Conservation (phyloP, 495 filamentous ascomycete species). For the Trichocladium antarcticum region DNA sequence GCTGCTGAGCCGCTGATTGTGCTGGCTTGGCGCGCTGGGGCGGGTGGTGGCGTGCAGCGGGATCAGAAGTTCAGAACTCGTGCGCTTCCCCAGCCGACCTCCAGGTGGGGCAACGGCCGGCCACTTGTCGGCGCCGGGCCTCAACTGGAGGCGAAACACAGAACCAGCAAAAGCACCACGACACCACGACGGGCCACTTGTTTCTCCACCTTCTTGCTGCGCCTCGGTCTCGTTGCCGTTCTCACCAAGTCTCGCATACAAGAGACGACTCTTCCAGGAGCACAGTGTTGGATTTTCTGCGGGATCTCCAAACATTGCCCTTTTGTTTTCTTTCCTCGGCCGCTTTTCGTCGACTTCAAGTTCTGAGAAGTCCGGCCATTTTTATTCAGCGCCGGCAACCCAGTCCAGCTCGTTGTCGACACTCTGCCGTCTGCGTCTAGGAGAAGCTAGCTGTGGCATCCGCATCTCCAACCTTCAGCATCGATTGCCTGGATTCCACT, state of each 20-base stretch:
- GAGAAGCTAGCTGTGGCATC: not conserved
- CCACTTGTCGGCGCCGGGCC: slow-evolving; percentile 5
- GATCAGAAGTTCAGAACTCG: no score
- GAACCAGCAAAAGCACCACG: not conserved
- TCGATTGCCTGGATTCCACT: no score
- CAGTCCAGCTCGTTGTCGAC: not conserved
- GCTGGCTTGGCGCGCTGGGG: not conserved
- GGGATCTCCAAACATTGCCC: not conserved
- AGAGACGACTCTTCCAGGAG: not conserved
- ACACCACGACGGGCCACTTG: not conserved
- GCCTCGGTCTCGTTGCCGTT: not conserved
- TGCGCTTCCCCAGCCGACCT: not conserved
- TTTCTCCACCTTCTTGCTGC: not conserved
- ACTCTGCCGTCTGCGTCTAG: not conserved
- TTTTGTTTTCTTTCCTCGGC: not conserved
- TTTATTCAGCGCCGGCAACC: slow-evolving; percentile 27
- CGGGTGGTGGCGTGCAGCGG: not conserved
- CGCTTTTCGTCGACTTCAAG: not conserved
- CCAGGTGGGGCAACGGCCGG: slow-evolving; percentile 6
- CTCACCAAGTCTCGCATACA: not conserved
- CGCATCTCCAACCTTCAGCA: not conserved
- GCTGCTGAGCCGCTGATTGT: not conserved
- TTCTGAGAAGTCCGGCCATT: slow-evolving; percentile 26
- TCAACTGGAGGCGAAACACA: slow-evolving; percentile 1
- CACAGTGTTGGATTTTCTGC: not conserved